These are phyloP conservation scores for Isabelozyma heimii DNA, from an alignment of 805 yeast genomes.

Conservation along the genomic window DNA sequence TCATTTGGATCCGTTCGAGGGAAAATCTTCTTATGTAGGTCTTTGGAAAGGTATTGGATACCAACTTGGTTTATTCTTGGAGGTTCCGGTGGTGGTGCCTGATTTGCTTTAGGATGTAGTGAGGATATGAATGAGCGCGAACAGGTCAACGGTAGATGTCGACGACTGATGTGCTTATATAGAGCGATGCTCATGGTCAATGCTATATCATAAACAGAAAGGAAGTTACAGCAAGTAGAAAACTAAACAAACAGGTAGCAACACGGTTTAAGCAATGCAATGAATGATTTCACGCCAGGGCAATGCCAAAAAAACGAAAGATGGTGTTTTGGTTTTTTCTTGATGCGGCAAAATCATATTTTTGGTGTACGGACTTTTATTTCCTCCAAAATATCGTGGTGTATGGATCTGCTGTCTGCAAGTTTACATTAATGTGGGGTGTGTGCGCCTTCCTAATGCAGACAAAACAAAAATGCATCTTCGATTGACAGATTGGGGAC, in stretches of 20 bases:
- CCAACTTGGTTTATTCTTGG: constrained; percentile 76
- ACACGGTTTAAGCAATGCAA: too few species aligned
- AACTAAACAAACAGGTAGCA: too few species aligned
- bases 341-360: not conserved
- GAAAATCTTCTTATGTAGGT: constrained; percentile 61
- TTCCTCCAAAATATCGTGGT: not conserved
- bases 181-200: not conserved
- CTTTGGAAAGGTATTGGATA: constrained; percentile 67
- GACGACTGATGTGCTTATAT: not conserved
- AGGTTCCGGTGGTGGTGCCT: not conserved
- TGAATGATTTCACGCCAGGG: too few species aligned
- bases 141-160: not conserved
- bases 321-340: not conserved
- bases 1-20: constrained; percentile 32
- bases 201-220: too few species aligned
- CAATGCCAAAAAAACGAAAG: not conserved
- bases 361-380: not conserved
- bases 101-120: not conserved
- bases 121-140: not conserved
- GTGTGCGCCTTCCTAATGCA: not conserved
- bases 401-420: not conserved
- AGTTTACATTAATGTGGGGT: too few species aligned
- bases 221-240: not conserved
- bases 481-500: not conserved
- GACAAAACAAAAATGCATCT: not conserved